Evolutionary conservation across 495 filamentous ascomycete genomes (phyloP), one percentile per base, ranked within the genome.

Genomic region (Daldinia caldariorum): DNA sequence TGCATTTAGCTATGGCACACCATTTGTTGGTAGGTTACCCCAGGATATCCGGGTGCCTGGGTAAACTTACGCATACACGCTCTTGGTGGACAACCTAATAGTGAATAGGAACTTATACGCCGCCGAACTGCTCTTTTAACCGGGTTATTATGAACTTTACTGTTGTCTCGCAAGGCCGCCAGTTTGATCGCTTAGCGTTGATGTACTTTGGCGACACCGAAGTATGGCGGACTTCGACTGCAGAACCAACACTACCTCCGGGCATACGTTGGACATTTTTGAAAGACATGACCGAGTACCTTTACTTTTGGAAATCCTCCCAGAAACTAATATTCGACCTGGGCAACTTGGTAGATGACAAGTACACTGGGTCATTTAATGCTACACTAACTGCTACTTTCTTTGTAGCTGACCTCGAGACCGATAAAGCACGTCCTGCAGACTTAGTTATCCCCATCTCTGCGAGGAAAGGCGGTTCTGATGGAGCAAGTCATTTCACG

Each of bases 281-380:
- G 58, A 97, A 97, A 77, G 93, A 97, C 69, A 90, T 94, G 87
- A 90, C 91, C 0, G 82, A 89, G 61, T 94, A 88, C 74, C 81
- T 90, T n/a, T 80, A 84, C 6, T 81, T 97, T 37, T 93, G 91
- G 86, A 85, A 85, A 34, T 63, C 83, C 12, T 79, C 83, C 0
- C 92, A 94, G 70, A 93, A 88, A 74, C 73, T 95, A 61, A 92
- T 94, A 32, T 94, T 96, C 70, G 92, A 96, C 59, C 85, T 96
- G 0, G 91, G 90, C 3, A 95, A 96, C 71, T 75, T 93, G 4
- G 82, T 94, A 29, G 85, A 92, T 58, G 83, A 87, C 66, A 88
- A 83, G n/a, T 96, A 94, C 73, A 96, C 93, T 1, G 93, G 88
- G 1, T 77, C 85, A 9, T 94, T 88, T 80, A 91, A 93, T 75